These are phyloP conservation scores for Testicularia cyperi DNA, from an alignment of 1,284 basidiomycete species.

Conservation along the genomic window DNA sequence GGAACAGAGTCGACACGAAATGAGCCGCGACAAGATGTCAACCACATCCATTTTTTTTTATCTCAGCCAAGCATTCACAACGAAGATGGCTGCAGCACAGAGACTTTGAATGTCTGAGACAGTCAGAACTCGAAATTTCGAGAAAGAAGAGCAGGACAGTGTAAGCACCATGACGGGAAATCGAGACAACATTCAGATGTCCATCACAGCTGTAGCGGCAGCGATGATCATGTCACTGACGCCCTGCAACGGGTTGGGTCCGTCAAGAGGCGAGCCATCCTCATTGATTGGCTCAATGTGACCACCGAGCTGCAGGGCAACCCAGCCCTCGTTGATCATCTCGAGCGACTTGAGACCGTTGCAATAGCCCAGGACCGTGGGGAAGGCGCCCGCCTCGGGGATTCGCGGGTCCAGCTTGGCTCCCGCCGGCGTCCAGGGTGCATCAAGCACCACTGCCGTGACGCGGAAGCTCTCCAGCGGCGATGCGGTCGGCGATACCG, in stretches of 20 bases:
- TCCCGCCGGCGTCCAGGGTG: constrained; percentile 13
- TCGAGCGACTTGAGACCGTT: constrained; percentile 27
- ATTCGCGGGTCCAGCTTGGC: constrained; percentile 13
- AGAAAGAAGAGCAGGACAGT: too few species aligned
- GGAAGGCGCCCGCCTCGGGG: constrained; percentile 36
- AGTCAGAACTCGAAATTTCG: too few species aligned
- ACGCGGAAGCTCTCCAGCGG: constrained; percentile 26
- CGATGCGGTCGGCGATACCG: too few species aligned
- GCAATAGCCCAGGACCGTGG: constrained; percentile 43
- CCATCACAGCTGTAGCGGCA: constrained; percentile 40
- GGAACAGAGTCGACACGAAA: too few species aligned
- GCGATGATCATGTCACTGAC: constrained; percentile 41
- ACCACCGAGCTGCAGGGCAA: constrained; percentile 18
- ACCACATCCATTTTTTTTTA: too few species aligned
- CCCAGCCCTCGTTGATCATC: constrained; percentile 44
- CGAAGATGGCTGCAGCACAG: too few species aligned
- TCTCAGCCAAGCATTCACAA: too few species aligned
- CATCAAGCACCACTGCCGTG: constrained; percentile 33
- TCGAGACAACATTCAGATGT: too few species aligned
- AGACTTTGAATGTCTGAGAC: too few species aligned
- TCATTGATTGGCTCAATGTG: constrained; percentile 6
- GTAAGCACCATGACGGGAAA: too few species aligned
- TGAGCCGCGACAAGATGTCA: too few species aligned
- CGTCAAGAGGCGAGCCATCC: constrained; percentile 7
- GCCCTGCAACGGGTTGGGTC: constrained; percentile 20